Conservation (phyloP, 2,329 filamentous ascomycete genomes). For the Cercospora zeina region DNA sequence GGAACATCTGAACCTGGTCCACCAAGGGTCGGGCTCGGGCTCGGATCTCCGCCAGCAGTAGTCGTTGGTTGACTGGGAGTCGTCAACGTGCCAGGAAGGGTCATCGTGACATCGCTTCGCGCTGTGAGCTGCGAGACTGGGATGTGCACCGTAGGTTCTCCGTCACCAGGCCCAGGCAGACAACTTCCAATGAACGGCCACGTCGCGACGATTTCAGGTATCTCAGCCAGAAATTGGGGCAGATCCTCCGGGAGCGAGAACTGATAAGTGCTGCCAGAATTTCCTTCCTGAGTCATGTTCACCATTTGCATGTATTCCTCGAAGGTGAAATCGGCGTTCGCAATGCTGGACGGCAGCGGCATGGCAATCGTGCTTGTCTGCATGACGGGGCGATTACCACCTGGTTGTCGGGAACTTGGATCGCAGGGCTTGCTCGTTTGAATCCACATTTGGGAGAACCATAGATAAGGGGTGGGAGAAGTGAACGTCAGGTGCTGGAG, state of each 20-base stretch:
- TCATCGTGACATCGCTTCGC: conserved; percentile 8
- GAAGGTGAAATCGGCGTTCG: conserved; percentile 9
- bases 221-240: conserved; percentile 7
- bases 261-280: not conserved
- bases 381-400: not conserved
- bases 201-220: conserved; percentile 5
- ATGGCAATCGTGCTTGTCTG: conserved; percentile 11
- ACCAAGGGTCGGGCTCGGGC: not conserved
- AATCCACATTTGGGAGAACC: conserved; percentile 9
- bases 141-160: conserved; percentile 12
- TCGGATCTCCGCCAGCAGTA: not conserved
- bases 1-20: not conserved
- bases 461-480: conserved; percentile 2
- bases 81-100: conserved; percentile 8
- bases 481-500: conserved; percentile 11
- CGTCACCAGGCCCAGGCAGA: not conserved
- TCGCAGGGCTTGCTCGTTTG: conserved; percentile 9
- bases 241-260: conserved; percentile 13
- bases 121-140: conserved; percentile 10
- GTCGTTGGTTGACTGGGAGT: not conserved
- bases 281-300: conserved; percentile 6
- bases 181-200: conserved; percentile 5
- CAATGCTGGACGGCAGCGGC: conserved; percentile 4
- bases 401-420: not conserved
- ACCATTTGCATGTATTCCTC: conserved; percentile 6